Base-by-base conservation (phyloP, 345 rosid genomes). In the Atalantia buxifolia region DNA sequence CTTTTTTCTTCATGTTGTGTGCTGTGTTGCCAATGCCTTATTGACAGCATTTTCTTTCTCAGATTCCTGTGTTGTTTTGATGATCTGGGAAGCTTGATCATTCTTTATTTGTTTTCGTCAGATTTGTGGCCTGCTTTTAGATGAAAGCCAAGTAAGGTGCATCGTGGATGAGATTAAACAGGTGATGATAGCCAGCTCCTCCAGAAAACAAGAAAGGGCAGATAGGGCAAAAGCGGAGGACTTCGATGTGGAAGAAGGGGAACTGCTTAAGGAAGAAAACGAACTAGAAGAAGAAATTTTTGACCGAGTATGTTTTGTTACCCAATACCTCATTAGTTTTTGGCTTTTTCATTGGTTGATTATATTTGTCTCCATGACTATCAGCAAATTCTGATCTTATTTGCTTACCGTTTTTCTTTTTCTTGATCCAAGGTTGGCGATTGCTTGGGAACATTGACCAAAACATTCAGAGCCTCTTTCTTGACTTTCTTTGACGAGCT, bases 271-370 rank as follows among this genome's bases (percentile, higher is more conserved):
- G 78, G 94, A 91, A 80, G 94, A 91, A 84, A 91, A 89, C 72
- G 94, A 89, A 36, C 92, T 89, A 71, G 94, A 91, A 84, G 94
- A 91, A 83, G 94, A 91, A 78, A 87, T 91, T 77, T 91, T 91
- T 76, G 91, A 89, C 82, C 86, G 87, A 80, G 94, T 91, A 77
- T 35, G 73, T 56, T 67, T 2, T 53, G 18, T 50, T 48, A 21
- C 8, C 24, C 14, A 53, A 14, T 57, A n/a, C 7, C 18, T 66
- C 13, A 48, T 31, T 9, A 28, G 4, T 30, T 48, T 74, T 75
- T 45, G 24, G 22, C 24, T 63, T 55, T 8, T 74, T 30, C 25
- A 28, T 62, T 63, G 66, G 65, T 81, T 68, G 57, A 63, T 14
- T 68, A 35, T 61, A 30, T 69, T 8, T 31, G 24, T 10, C 4